Evolutionary conservation across 768 basidiomycete genomes (phyloP).

Genomic region (Phanerodontia chrysosporium): DNA sequence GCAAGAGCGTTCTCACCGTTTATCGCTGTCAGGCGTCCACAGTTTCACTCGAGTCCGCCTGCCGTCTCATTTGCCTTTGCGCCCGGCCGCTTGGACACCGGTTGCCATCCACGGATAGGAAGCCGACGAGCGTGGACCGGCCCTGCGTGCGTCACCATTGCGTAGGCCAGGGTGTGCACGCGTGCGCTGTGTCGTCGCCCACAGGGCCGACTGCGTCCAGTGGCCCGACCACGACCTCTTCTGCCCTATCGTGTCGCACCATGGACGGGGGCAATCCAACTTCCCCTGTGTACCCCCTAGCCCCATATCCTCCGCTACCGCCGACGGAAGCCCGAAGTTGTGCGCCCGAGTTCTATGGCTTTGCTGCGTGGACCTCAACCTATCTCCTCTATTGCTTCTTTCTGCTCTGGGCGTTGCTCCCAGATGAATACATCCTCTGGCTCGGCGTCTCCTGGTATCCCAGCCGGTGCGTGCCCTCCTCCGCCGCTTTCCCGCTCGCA

Average conservation of each 20-base stretch:
- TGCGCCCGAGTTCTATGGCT: constrained; percentile 87
- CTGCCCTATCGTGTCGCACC: not conserved
- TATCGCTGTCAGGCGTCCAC: not conserved
- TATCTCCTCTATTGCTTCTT: constrained; percentile 66
- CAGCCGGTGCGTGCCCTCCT: constrained; percentile 51
- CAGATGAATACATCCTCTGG: constrained; percentile 62
- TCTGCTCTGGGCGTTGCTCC: constrained; percentile 76
- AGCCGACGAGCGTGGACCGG: not conserved
- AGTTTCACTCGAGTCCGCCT: constrained; percentile 1
- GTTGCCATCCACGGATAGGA: not conserved
- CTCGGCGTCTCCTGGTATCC: constrained; percentile 83
- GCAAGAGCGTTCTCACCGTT: not conserved
- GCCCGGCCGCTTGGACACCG: not conserved
- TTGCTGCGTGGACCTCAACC: constrained; percentile 80
- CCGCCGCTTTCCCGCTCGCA: not conserved
- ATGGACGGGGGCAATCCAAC: constrained; percentile 28
- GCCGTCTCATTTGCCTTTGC: constrained; percentile 4
- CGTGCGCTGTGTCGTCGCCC: not conserved
- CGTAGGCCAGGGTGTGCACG: not conserved
- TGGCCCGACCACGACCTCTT: not conserved
- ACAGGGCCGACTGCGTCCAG: not conserved
- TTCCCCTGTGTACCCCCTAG: constrained; percentile 41
- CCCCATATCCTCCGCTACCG: constrained; percentile 35
- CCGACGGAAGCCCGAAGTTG: constrained; percentile 52
- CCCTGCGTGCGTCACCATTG: not conserved